phyloP scores from a whole-genome alignment of 2,329 filamentous ascomycete species.

The Pleoardoris graminearum region DNA sequence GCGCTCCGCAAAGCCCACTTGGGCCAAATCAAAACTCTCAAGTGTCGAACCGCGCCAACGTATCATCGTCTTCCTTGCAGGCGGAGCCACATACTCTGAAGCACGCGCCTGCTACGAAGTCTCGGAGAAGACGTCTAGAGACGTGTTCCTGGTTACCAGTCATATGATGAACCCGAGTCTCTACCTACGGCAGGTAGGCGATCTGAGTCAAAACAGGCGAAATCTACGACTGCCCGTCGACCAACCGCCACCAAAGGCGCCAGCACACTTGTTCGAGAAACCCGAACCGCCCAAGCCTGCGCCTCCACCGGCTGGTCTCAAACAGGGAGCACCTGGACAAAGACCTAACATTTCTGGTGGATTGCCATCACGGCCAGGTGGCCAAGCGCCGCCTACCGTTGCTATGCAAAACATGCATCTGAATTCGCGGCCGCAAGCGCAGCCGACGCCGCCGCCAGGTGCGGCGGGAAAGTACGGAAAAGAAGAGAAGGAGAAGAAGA shows the following conservation, averaged over 20 bases:
- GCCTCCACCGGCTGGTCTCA: slow-evolving; percentile 54
- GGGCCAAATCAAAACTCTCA: slow-evolving; percentile 80
- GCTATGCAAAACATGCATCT: slow-evolving; percentile 40
- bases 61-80: slow-evolving; percentile 91
- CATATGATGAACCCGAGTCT: slow-evolving; percentile 89
- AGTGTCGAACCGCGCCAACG: slow-evolving; percentile 83
- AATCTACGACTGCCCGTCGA: slow-evolving; percentile 81
- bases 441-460: slow-evolving; percentile 16
- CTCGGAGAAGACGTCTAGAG: slow-evolving; percentile 70
- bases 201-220: slow-evolving; percentile 75
- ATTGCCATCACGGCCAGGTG: slow-evolving; percentile 35
- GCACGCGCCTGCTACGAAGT: slow-evolving; percentile 87
- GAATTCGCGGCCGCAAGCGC: slow-evolving; percentile 27
- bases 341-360: slow-evolving; percentile 29
- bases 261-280: slow-evolving; percentile 82
- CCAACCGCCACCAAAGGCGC: slow-evolving; percentile 76
- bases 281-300: slow-evolving; percentile 60
- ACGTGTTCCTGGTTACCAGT: slow-evolving; percentile 85
- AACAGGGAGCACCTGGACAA: slow-evolving; percentile 16
- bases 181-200: slow-evolving; percentile 80
- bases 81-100: slow-evolving; percentile 92
- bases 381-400: slow-evolving; percentile 40
- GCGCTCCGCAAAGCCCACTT: slow-evolving; percentile 89
- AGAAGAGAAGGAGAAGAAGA: slow-evolving; percentile 46
- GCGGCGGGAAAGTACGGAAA: slow-evolving; percentile 24